These are phyloP conservation scores for Coemansia pectinata DNA, from an alignment of 192 early-diverging fungal species.

Conservation along the genomic window DNA sequence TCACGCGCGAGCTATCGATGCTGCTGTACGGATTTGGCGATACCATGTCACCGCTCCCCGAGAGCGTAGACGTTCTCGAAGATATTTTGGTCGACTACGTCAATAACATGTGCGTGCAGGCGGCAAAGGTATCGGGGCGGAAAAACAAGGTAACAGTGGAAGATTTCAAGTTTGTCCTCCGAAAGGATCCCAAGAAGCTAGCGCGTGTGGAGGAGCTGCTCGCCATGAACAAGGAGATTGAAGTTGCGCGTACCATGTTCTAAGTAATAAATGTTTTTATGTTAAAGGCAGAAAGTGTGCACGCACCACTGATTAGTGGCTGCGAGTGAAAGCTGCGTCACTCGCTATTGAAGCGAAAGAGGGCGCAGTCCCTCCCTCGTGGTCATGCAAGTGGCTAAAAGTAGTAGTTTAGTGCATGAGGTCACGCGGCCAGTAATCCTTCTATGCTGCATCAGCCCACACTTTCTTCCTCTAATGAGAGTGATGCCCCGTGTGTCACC, in stretches of 20 bases:
- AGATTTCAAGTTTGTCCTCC: slow-evolving; percentile 51
- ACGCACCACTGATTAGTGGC: neutral
- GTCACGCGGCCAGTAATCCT: neutral
- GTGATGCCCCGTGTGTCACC: neutral
- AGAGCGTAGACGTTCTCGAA: slow-evolving; percentile 50
- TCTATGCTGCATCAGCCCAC: neutral
- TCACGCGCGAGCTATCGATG: slow-evolving; percentile 42
- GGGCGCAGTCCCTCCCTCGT: neutral
- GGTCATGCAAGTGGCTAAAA: neutral
- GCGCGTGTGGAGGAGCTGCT: slow-evolving; percentile 53
- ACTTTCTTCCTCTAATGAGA: neutral
- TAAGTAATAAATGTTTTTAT: slow-evolving; percentile 7
- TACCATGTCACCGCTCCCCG: slow-evolving; percentile 24
- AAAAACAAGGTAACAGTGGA: slow-evolving; percentile 34
- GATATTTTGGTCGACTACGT: slow-evolving; percentile 55
- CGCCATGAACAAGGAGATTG: slow-evolving; percentile 55
- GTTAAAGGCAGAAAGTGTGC: neutral
- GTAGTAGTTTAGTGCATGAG: neutral
- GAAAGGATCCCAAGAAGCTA: slow-evolving; percentile 55
- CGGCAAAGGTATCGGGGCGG: slow-evolving; percentile 34
- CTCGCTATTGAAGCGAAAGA: neutral
- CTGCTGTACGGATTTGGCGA: slow-evolving; percentile 55
- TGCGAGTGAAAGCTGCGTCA: neutral
- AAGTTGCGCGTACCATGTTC: slow-evolving; percentile 37
- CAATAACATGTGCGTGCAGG: slow-evolving; percentile 45